Conservation (phyloP, 176 grass and related monocot genomes). For the Carex scoparia region DNA sequence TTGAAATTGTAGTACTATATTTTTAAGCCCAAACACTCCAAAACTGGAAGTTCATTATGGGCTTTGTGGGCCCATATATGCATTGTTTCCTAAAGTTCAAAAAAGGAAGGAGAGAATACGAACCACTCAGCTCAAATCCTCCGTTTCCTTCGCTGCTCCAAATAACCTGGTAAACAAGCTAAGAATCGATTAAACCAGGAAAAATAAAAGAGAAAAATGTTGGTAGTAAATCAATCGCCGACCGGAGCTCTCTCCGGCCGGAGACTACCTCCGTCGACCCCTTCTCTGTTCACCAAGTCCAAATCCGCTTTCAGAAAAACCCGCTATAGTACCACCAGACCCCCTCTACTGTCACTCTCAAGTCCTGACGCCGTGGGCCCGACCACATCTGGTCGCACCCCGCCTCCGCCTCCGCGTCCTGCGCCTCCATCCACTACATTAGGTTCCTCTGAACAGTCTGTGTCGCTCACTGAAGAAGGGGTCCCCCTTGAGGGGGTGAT, state of each 20-base stretch:
- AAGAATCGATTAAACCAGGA: neutral
- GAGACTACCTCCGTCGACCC: slow-evolving; percentile 35
- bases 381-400: slow-evolving; percentile 12
- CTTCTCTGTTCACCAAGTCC: slow-evolving; percentile 26
- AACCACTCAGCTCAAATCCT: slow-evolving; percentile 3
- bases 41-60: neutral
- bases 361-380: slow-evolving; percentile 15
- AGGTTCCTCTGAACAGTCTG: neutral
- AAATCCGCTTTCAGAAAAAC: slow-evolving; percentile 47
- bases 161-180: neutral
- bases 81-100: no score
- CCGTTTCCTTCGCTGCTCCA: neutral
- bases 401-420: slow-evolving; percentile 13
- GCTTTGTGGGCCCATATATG: neutral
- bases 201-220: slow-evolving; percentile 25
- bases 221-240: slow-evolving; percentile 72
- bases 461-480: slow-evolving; percentile 36
- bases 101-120: neutral
- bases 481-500: slow-evolving; percentile 85
- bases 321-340: slow-evolving; percentile 15
- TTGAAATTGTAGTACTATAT: neutral
- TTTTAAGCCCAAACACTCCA: no score
- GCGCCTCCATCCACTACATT: slow-evolving; percentile 33
- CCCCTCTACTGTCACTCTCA: slow-evolving; percentile 28
- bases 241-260: slow-evolving; percentile 73